Evolutionary conservation across 352 stramenopile species (phyloP), one percentile per base, ranked within the genome.

Genomic region (Phytopythium kandeliae): DNA sequence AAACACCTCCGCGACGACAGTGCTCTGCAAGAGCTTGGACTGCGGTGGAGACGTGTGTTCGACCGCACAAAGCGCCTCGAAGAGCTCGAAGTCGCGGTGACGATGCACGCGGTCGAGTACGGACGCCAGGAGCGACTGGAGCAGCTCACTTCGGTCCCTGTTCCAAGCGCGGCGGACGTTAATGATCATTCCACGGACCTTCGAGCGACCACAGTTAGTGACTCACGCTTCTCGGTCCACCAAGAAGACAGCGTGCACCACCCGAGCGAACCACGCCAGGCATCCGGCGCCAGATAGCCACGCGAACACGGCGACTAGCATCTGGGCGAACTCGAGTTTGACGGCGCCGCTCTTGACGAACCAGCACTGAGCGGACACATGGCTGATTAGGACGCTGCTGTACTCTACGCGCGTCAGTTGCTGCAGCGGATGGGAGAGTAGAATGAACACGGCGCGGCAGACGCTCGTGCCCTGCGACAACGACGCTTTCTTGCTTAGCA

Each of bases 341-440:
- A 21, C 24, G 19, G 33, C 44, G 6, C 47, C 55, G 17, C 62
- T 80, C 51, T 76, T 86, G 26, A 72, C 65, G 28, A 72, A 78
- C 48, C 71, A 76, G 38, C 75, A 86, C 45, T 89, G 77, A 13
- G 79, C 78, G 24, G 86, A 71, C 12, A 90, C 49, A 31, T 85
- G 62, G 16, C 79, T 66, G 15, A 74, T 67, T 13, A 91, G 63
- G 21, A 66, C 38, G 15, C 55, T 25, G 24, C 74, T 69, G 41
- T 64, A 68, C 15, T 67, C 54, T 34, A 87, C 57, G 0, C 78
- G 80, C n/a, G 64, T 57, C 25, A 85, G 80, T 28, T 57, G 58
- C 34, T 79, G 80, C 28, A 94, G 43, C 22, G 78, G 74, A 31
- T 92, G 80, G 1, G 71, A 61, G 17, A 92, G 63, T 25, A 92